phyloP scores from a whole-genome alignment of 2,329 filamentous ascomycete species.

The Phialophora chinensis region DNA sequence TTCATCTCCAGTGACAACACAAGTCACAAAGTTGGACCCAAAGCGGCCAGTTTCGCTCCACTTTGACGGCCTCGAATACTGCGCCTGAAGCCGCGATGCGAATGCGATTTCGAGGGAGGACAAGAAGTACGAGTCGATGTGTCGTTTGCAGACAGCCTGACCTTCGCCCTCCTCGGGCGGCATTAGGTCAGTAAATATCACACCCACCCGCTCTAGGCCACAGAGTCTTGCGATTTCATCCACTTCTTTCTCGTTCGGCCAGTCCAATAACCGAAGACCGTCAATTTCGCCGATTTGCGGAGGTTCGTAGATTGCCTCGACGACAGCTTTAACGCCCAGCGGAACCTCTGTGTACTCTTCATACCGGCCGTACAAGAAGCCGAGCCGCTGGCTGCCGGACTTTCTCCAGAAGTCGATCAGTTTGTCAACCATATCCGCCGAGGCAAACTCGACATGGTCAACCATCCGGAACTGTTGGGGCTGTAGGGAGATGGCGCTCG shows the following conservation, averaged over 20 bases:
- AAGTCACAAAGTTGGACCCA: slow-evolving; percentile 96
- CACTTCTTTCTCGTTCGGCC: slow-evolving; percentile 82
- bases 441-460: slow-evolving; percentile 95
- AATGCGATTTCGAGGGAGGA: slow-evolving; percentile 92
- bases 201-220: slow-evolving; percentile 84
- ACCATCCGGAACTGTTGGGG: slow-evolving; percentile 96
- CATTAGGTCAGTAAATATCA: slow-evolving; percentile 92
- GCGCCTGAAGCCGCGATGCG: slow-evolving; percentile 83
- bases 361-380: slow-evolving; percentile 89
- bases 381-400: slow-evolving; percentile 81
- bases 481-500: slow-evolving; percentile 93
- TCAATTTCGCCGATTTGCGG: slow-evolving; percentile 89
- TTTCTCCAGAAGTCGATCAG: slow-evolving; percentile 91
- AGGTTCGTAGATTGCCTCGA: slow-evolving; percentile 96
- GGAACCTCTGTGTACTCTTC: slow-evolving; percentile 91
- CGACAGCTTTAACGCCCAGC: slow-evolving; percentile 89
- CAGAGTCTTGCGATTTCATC: slow-evolving; percentile 81
- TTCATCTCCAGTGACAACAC: slow-evolving; percentile 91
- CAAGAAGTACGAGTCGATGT: slow-evolving; percentile 92
- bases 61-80: slow-evolving; percentile 87
- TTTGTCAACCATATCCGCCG: slow-evolving; percentile 81
- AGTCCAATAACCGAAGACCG: slow-evolving; percentile 81
- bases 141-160: slow-evolving; percentile 89
- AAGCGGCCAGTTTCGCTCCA: slow-evolving; percentile 96
- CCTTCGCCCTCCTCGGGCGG: slow-evolving; percentile 83